Evolutionary conservation across 139 green algal species (phyloP).

Genomic region (Chlamydomonas asymmetrica): DNA sequence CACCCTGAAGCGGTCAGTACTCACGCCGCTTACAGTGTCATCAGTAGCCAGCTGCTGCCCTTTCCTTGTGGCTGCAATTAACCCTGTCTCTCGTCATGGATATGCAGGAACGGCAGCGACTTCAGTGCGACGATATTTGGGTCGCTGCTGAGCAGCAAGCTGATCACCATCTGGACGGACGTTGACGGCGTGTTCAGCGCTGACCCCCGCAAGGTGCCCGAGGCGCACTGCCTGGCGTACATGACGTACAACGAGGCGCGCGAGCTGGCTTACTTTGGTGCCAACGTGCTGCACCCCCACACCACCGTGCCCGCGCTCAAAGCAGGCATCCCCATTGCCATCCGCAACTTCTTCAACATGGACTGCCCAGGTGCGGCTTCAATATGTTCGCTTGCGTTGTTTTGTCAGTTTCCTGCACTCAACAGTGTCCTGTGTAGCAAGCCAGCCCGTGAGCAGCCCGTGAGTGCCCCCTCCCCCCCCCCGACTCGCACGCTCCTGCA

Average conservation of each 20-base stretch:
- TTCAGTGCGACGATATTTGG: conserved; percentile 95
- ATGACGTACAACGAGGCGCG: conserved; percentile 96
- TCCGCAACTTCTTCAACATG: conserved; percentile 97
- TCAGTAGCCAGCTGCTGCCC: too few relatives aligned
- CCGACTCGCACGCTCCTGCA: conserved; percentile 13
- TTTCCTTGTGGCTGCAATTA: too few relatives aligned
- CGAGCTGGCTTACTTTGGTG: conserved; percentile 98
- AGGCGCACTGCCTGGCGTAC: conserved; percentile 74
- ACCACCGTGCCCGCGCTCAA: conserved; percentile 96
- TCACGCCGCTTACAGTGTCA: too few relatives aligned
- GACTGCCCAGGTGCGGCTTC: conserved; percentile 54
- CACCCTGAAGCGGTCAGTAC: conserved; percentile 26
- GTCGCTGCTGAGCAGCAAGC: conserved; percentile 66
- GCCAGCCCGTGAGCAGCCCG: not conserved
- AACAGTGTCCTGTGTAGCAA: not conserved
- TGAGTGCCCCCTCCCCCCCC: not conserved
- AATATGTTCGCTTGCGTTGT: conserved; percentile 13
- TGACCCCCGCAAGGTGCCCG: conserved; percentile 90
- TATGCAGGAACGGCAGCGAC: conserved; percentile 92
- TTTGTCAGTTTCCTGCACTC: not conserved
- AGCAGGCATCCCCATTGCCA: conserved; percentile 92
- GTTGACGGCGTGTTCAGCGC: conserved; percentile 95
- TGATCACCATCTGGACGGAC: conserved; percentile 98
- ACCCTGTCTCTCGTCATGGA: too few relatives aligned
- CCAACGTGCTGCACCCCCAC: conserved; percentile 96